Evolutionary conservation across 805 yeast species (phyloP).

Genomic region (Yarrowia sp.): DNA sequence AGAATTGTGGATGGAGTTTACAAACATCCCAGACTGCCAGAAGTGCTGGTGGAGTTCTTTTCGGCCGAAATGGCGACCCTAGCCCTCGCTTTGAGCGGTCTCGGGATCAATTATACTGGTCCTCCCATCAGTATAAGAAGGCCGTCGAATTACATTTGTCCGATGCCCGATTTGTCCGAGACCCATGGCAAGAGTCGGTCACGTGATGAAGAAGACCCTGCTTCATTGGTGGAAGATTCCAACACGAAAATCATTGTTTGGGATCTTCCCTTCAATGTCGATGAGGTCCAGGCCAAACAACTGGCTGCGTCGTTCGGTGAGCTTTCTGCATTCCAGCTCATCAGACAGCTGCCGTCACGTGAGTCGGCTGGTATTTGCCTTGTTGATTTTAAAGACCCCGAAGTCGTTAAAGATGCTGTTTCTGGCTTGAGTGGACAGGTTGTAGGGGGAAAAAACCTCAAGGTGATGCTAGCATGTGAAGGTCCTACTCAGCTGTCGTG

Average conservation of each 20-base stretch:
- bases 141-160: conserved; percentile 49
- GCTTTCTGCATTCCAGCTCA: conserved; percentile 36
- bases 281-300: not conserved
- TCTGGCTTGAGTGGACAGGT: conserved; percentile 41
- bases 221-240: conserved; percentile 29
- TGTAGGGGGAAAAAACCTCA: conserved; percentile 42
- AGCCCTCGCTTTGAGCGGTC: conserved; percentile 45
- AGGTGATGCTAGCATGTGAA: conserved; percentile 43
- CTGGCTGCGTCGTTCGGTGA: conserved; percentile 28
- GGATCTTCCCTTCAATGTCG: conserved; percentile 7
- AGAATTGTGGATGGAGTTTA: conserved; percentile 24
- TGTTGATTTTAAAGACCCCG: conserved; percentile 31
- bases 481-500: conserved; percentile 32
- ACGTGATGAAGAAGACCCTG: conserved; percentile 13
- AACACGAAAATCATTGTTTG: conserved; percentile 19
- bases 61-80: conserved; percentile 56
- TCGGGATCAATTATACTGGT: conserved; percentile 32
- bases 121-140: conserved; percentile 40
- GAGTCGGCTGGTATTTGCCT: conserved; percentile 20
- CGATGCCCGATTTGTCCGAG: conserved; percentile 30
- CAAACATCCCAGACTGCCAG: conserved; percentile 4
- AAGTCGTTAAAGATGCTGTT: conserved; percentile 36
- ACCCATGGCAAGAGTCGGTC: not conserved
- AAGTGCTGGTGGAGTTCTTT: conserved; percentile 47
- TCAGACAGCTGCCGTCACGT: conserved; percentile 13